phyloP scores from a whole-genome alignment of 176 grass and related monocot species.

The Urochloa ruziziensis region DNA sequence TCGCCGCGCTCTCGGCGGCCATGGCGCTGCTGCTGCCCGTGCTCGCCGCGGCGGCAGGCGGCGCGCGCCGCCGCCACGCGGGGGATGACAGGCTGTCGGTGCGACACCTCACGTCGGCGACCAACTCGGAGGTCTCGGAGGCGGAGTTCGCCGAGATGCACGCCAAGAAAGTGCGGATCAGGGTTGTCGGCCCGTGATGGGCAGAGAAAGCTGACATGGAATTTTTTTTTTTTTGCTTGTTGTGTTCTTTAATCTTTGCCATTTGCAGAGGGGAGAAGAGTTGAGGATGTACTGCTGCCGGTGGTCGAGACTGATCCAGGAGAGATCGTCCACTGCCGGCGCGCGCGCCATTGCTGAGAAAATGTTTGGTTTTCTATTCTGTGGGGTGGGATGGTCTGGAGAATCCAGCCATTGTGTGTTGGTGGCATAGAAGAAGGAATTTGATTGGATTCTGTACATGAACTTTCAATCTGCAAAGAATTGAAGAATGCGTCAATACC shows the following conservation, averaged over 20 bases:
- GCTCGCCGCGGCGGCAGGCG: not conserved
- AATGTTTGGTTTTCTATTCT: conserved; percentile 9
- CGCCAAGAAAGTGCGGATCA: conserved; percentile 36
- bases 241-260: not conserved
- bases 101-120: conserved; percentile 48
- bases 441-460: conserved; percentile 19
- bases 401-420: conserved; percentile 38
- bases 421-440: not conserved
- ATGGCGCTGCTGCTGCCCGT: conserved; percentile 36
- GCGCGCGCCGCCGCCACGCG: not conserved
- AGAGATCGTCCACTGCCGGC: conserved; percentile 51
- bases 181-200: conserved; percentile 9
- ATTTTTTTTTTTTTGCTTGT: conserved; percentile 15
- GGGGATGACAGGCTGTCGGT: conserved; percentile 45
- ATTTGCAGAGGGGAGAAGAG: not conserved
- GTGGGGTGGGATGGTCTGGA: conserved; percentile 20
- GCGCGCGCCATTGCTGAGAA: not conserved
- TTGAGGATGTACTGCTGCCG: not conserved
- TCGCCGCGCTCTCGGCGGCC: conserved; percentile 44
- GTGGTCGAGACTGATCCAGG: conserved; percentile 44
- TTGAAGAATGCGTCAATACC: not conserved
- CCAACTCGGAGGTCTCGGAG: conserved; percentile 51
- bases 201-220: not conserved
- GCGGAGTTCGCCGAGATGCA: conserved; percentile 40
- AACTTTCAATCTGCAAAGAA: not conserved